These are phyloP conservation scores for Carex parvula DNA, from an alignment of 176 grass and related monocot species.

Conservation along the genomic window DNA sequence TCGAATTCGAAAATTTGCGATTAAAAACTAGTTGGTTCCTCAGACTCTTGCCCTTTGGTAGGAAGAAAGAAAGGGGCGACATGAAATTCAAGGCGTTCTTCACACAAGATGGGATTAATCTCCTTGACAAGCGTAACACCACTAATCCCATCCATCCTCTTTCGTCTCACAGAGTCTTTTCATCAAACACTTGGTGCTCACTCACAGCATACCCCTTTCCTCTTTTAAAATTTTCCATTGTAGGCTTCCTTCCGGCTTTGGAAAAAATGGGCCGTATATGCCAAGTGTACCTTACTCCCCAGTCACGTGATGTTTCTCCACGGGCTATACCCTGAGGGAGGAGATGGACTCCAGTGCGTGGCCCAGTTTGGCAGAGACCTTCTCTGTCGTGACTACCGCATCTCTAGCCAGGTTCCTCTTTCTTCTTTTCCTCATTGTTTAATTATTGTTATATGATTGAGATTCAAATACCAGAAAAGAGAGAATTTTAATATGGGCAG, in stretches of 20 bases:
- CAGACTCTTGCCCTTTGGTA: neutral
- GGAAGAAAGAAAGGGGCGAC: neutral
- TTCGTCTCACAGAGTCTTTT: constrained; percentile 16
- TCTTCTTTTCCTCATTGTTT: neutral
- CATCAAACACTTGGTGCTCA: constrained; percentile 45
- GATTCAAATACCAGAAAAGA: neutral
- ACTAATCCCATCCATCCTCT: neutral
- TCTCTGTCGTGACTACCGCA: constrained; percentile 81
- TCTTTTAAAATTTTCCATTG: neutral
- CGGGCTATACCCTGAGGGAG: constrained; percentile 53
- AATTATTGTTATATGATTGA: neutral
- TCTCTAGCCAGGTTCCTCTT: constrained; percentile 64
- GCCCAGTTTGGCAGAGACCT: constrained; percentile 82
- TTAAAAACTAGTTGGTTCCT: neutral
- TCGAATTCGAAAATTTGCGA: neutral
- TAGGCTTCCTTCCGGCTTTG: constrained; percentile 79
- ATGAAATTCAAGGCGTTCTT: constrained; percentile 98
- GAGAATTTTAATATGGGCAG: neutral
- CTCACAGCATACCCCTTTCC: neutral
- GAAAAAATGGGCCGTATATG: constrained; percentile 78
- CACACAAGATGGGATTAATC: constrained; percentile 71
- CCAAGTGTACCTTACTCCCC: constrained; percentile 73
- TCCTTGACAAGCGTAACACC: constrained; percentile 80
- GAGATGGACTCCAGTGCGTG: constrained; percentile 73
- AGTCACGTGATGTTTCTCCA: constrained; percentile 87